Evolutionary conservation across 2,329 filamentous ascomycete species (phyloP).

Genomic region (Xylariaceae sp.): DNA sequence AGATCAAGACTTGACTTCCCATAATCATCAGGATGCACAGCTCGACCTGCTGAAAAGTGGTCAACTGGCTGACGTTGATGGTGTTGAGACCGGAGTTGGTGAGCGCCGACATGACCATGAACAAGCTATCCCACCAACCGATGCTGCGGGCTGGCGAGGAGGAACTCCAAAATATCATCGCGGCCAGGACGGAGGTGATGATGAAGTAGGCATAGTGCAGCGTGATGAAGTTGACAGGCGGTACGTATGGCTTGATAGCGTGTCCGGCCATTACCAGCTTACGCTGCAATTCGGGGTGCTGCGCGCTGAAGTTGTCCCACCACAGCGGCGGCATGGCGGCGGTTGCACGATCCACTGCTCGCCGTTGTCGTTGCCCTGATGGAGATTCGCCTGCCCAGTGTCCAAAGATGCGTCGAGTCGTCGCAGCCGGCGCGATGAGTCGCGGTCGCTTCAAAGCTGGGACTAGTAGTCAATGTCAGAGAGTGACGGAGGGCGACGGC

Average conservation of each 20-base stretch:
- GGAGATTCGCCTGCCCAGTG: neutral
- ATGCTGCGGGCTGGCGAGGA: conserved; percentile 49
- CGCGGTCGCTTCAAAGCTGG: neutral
- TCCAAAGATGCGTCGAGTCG: neutral
- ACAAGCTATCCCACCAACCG: conserved; percentile 61
- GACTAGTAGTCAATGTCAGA: neutral
- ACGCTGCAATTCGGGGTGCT: conserved; percentile 13
- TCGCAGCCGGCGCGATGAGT: neutral
- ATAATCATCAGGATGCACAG: conserved; percentile 62
- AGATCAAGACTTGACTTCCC: conserved; percentile 65
- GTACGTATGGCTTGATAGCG: conserved; percentile 25
- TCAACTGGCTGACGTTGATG: conserved; percentile 58
- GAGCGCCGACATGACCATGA: conserved; percentile 62
- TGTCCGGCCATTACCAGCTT: conserved; percentile 3
- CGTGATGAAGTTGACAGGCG: conserved; percentile 56
- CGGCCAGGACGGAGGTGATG: conserved; percentile 47
- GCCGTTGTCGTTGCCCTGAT: neutral
- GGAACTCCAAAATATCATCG: conserved; percentile 57
- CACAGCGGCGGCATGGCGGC: conserved; percentile 11
- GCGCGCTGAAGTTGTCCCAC: conserved; percentile 14
- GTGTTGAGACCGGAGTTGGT: conserved; percentile 66
- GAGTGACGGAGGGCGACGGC: too few relatives aligned
- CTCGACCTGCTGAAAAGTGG: conserved; percentile 63
- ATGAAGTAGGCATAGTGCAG: conserved; percentile 67
- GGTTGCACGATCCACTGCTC: neutral